Base-by-base conservation (phyloP, 2,329 filamentous ascomycete species). In the Neurospora sp. region DNA sequence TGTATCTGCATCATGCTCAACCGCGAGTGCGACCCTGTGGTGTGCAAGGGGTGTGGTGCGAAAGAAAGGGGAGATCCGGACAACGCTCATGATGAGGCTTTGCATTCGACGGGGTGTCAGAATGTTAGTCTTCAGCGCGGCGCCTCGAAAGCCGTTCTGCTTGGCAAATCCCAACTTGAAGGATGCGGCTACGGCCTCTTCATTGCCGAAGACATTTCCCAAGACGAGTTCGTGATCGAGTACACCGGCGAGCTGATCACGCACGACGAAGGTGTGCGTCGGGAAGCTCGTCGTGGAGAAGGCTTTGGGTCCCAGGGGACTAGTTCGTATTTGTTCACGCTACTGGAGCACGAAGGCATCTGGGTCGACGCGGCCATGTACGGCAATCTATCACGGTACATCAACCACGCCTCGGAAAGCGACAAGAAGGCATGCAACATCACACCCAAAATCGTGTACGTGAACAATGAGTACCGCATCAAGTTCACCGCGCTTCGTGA, bases 361-460 rank as follows among this genome's bases (percentile, higher is more conserved):
- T 88, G 86, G 87, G 86, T 96, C 19, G 92, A 96, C 76, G 89
- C 89, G 6, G 91, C 90, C 23, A 88, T 88, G 57, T 91, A 91
- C 73, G 92, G 92, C 67, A 96, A 95, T 77, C 89, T 94, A 73
- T 89, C 91, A 66, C 88, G 92, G 4, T 96, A 93, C 79, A 92
- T 96, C 78, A 96, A 96, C 78, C 91, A 95, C 75, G 89, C 91
- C 15, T 83, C 84, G 1, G 82, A 84, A 66, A 78, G 79, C 65
- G 81, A 84, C 71, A 81, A 82, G 71, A 75, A 82, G 73, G 77
- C 91, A 69, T 89, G 89, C 76, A 88, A 89, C 73, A 86, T 88
- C 71, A 85, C 82, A 17, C 86, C 91, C 1, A 86, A 87, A 70
- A 89, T 92, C 68, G 79, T 91, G 17, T 87, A 92, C 67, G 92